Evolutionary conservation across 73 alveolate genomes (phyloP).

Genomic region (Durusdinium trenchii): DNA sequence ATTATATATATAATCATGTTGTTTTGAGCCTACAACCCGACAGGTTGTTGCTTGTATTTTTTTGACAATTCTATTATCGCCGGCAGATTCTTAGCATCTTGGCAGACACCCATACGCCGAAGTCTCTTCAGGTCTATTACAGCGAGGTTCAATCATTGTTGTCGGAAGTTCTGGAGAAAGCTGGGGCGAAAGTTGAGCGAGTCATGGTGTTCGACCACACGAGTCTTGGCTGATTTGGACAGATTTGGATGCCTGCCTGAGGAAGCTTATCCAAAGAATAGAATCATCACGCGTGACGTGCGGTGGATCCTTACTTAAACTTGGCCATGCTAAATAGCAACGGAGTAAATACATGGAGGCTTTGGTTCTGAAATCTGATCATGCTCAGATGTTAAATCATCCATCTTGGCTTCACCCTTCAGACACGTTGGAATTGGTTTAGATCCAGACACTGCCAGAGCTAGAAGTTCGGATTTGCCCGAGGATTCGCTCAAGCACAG

Average conservation of each 20-base stretch:
- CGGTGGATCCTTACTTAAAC: no score
- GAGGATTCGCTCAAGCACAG: constrained; percentile 43
- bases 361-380: not conserved
- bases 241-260: no score
- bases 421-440: not conserved
- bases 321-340: no score
- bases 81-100: no score
- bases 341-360: not conserved
- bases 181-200: not conserved
- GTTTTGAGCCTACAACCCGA: no score
- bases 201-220: constrained; percentile 23
- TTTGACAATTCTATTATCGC: no score
- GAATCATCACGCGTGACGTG: no score
- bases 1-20: no score
- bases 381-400: not conserved
- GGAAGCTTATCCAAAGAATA: no score
- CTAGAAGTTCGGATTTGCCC: not conserved
- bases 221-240: not conserved
- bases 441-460: not conserved
- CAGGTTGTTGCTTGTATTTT: no score
- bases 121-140: not conserved
- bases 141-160: not conserved
- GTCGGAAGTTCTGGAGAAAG: not conserved
- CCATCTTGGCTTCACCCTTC: not conserved
- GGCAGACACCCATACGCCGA: no score